A percentile compares a stretch with the other conserved stretches of the same genome.
Evolutionary conservation across 768 basidiomycete genomes (phyloP).

Genomic region (Dioszegia aurantiaca): DNA sequence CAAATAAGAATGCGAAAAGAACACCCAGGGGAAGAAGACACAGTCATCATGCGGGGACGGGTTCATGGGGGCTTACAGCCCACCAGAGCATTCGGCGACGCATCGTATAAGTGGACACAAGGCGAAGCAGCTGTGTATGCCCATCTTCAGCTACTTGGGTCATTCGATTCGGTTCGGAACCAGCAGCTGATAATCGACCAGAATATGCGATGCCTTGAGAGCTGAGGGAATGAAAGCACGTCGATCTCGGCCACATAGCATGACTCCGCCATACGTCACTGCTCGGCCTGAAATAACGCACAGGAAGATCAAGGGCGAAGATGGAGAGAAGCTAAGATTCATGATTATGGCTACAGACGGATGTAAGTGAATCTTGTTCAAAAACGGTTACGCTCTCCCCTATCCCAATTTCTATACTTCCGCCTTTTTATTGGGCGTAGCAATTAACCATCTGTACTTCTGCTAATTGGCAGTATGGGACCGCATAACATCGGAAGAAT

Average conservation of each 20-base stretch:
- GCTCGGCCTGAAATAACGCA: constrained; percentile 48
- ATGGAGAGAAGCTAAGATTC: constrained; percentile 46
- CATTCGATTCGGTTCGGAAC: neutral
- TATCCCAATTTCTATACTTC: neutral
- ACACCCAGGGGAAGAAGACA: constrained; percentile 45
- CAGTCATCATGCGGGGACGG: constrained; percentile 44
- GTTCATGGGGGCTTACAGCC: constrained; percentile 49
- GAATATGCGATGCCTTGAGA: constrained; percentile 19
- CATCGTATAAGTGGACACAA: constrained; percentile 49
- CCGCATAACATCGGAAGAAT: constrained; percentile 49
- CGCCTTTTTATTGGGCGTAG: too few species aligned
- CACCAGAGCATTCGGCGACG: constrained; percentile 51
- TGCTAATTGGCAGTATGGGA: constrained; percentile 46
- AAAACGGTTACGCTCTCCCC: too few species aligned
- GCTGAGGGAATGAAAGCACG: constrained; percentile 25
- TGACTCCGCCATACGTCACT: constrained; percentile 50
- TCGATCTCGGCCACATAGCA: constrained; percentile 21
- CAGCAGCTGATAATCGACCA: constrained; percentile 6
- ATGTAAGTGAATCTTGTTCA: constrained; percentile 44
- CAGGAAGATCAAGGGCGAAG: constrained; percentile 28
- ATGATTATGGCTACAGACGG: constrained; percentile 51
- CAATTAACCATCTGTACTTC: too few species aligned
- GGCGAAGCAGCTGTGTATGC: constrained; percentile 41
- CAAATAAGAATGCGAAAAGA: constrained; percentile 40
- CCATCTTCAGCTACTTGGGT: neutral